Base-by-base conservation (phyloP, 73 alveolate species). In the Blepharisma stoltei region DNA sequence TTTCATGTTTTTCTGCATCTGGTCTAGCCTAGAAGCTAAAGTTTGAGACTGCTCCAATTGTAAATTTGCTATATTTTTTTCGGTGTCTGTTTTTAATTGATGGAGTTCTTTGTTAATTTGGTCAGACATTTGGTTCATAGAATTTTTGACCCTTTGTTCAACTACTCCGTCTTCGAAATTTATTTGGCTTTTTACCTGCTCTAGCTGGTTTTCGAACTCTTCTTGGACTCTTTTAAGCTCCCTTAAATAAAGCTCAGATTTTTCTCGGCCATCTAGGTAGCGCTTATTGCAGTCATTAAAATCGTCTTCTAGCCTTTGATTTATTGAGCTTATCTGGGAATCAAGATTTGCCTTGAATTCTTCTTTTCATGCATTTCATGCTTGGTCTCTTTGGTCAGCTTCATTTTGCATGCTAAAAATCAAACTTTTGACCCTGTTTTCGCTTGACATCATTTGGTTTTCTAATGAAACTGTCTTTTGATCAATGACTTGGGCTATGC, bases 401-500 rank as follows among this genome's bases (percentile, higher is more conserved):
- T n/a, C 73, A 2, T 60, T n/a, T 18, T 25, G 73, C 46, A 60
- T 60, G 2, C 23, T 38, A 25, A 20, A 60, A 25, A 25, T 3
- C 5, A 18, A 8, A 2, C 46, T 14, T 60, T 60, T 60, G 2
- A 60, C n/a, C 46, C 73, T n/a, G 73, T 60, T 60, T 60, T 60
- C 73, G 23, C 46, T 60, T n/a, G 73, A 60, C 73, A 60, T 60
- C 0, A 60, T 60, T 25, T n/a, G 46, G 4, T 60, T 60, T 60
- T 60, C 73, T 20, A 60, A 25, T 8, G 14, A 20, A 20, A 25
- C 18, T 60, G 18, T 25, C 18, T 60, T 8, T 20, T 25, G 46
- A 47, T 60, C 73, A 14, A 60, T 25, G 5, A 9, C 11, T 60
- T 60, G 46, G 14, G 37, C 45, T 1, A 60, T 14, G 2, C 3